Base-by-base conservation (phyloP, 169 alveolate species). In the Plasmodium billcollinsi region DNA sequence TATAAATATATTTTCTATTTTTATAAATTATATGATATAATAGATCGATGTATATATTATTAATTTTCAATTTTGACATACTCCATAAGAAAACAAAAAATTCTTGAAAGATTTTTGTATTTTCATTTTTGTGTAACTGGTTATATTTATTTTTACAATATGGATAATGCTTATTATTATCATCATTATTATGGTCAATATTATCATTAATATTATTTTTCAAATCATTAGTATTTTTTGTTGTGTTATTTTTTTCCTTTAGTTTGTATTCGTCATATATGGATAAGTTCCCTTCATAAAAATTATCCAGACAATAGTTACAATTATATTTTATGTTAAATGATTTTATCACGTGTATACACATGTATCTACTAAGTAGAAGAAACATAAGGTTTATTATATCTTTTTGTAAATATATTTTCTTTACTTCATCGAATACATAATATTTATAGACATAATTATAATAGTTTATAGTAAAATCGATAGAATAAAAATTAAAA, bases 51-150 rank as follows among this genome's bases (percentile, higher is more conserved):
- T 83, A 83, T n/a, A 83, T 69, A 63, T 83, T 83, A 52, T 83
- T 80, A 29, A 80, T 69, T 69, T 80, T 80, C 15, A 83, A 20
- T 69, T 83, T 83, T 18, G 91, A 83, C 14, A 83, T 58, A 26
- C 85, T 70, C 91, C 91, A 83, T 18, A 83, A 18, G 50, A 83
- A 83, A 24, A 83, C 69, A 58, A 83, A 83, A 54, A 83, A 59
- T 62, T 83, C 91, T 45, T 83, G 91, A 67, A 69, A 69, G 3
- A 83, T 56, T 2, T 39, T 45, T 21, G 43, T 52, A 20, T 29
- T 47, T 47, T 58, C 72, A 73, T 20, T 21, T 56, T 73, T 73
- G 5, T 8, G 18, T 43, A 18, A 15, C 15, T 62, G 47, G 26
- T 62, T 24, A 6, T 21, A 5, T 62, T 18, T 12, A 18, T 62